Percentiles rank a stretch among this genome's conserved stretches.
Evolutionary conservation across 2,329 filamentous ascomycete genomes (phyloP).

Genomic region (Mycogone perniciosa): DNA sequence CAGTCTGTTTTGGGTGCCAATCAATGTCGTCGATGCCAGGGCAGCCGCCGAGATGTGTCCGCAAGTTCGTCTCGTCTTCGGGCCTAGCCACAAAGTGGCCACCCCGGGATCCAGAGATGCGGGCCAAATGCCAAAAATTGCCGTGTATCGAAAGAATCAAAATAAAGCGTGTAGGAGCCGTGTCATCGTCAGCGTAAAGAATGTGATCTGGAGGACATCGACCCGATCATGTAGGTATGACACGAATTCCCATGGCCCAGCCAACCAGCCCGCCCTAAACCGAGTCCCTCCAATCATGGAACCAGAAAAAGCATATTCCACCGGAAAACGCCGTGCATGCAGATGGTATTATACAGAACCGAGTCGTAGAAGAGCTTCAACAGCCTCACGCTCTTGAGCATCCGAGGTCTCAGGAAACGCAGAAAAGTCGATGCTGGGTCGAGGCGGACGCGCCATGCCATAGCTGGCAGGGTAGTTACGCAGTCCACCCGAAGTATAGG

Average conservation of each 20-base stretch:
- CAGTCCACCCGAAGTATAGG: constrained; percentile 41
- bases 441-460: constrained; percentile 49
- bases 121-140: constrained; percentile 9
- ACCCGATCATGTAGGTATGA: constrained; percentile 26
- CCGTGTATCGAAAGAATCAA: constrained; percentile 13
- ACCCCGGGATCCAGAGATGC: constrained; percentile 1
- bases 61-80: not conserved
- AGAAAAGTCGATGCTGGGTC: constrained; percentile 47
- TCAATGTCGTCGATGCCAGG: constrained; percentile 1
- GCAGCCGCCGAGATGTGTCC: constrained; percentile 3
- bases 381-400: constrained; percentile 72
- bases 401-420: constrained; percentile 49
- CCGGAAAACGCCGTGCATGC: constrained; percentile 49
- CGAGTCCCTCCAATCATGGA: constrained; percentile 11
- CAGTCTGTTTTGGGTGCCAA: not conserved
- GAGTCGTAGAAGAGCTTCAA: constrained; percentile 74
- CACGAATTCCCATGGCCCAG: constrained; percentile 26
- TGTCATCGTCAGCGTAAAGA: constrained; percentile 28
- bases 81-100: constrained; percentile 2
- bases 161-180: constrained; percentile 19
- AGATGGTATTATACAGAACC: constrained; percentile 64
- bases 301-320: constrained; percentile 9
- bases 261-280: constrained; percentile 22
- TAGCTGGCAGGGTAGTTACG: constrained; percentile 45
- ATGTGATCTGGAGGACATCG: constrained; percentile 27